Evolutionary conservation across 2,329 filamentous ascomycete species (phyloP).

Genomic region (Lachnellula hyalina): DNA sequence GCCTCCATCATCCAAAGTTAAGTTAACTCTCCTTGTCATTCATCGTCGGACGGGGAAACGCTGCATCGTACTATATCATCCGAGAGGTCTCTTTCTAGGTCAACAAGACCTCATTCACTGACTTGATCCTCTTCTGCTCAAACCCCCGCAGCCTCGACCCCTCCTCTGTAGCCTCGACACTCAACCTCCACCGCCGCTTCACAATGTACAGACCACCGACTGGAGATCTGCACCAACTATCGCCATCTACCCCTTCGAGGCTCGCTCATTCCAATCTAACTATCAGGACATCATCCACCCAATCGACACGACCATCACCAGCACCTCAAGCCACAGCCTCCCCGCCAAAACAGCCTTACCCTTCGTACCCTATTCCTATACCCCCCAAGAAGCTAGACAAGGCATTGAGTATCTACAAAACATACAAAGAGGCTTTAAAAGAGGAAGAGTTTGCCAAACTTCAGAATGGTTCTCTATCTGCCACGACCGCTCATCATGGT

Average conservation of each 20-base stretch:
- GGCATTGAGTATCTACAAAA: constrained; percentile 21
- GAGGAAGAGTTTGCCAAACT: constrained; percentile 19
- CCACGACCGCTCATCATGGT: constrained; percentile 11
- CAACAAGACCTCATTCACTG: not conserved
- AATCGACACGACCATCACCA: constrained; percentile 1
- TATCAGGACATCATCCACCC: constrained; percentile 10
- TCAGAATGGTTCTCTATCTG: constrained; percentile 10
- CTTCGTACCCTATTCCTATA: constrained; percentile 22
- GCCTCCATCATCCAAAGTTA: not conserved
- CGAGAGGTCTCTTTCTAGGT: not conserved
- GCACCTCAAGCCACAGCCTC: constrained; percentile 10
- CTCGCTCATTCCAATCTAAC: constrained; percentile 4
- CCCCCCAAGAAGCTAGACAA: constrained; percentile 17
- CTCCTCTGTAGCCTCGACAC: not conserved
- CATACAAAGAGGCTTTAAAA: constrained; percentile 9
- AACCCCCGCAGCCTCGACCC: not conserved
- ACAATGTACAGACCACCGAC: constrained; percentile 1
- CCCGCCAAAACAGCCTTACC: constrained; percentile 9
- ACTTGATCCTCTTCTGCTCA: not conserved
- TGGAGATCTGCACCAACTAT: not conserved
- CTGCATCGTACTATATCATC: not conserved
- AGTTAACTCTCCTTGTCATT: not conserved
- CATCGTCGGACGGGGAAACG: not conserved
- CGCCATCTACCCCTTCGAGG: not conserved
- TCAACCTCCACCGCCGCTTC: not conserved